Percentiles rank a stretch among this genome's conserved stretches.
phyloP scores from a whole-genome alignment of 345 rosid genomes.

The Lepidium aucheri region DNA sequence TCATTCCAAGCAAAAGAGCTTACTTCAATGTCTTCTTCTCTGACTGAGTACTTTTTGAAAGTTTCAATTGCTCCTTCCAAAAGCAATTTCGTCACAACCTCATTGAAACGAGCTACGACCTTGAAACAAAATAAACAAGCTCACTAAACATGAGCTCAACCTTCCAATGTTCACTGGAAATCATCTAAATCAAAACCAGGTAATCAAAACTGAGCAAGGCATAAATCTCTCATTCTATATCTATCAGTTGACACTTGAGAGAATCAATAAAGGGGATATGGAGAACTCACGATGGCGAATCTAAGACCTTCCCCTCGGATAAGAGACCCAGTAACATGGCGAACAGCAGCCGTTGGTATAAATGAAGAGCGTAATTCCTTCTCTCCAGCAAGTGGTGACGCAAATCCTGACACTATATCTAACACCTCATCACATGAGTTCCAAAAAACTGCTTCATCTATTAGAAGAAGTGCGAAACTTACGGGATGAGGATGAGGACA shows the following conservation, averaged over 20 bases:
- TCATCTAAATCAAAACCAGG: not conserved
- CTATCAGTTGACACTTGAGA: not conserved
- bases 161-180: not conserved
- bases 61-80: slow-evolving; percentile 87
- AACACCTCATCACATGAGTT: not conserved
- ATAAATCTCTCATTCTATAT: not conserved
- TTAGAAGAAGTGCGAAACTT: not conserved
- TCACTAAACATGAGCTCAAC: not conserved
- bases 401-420: slow-evolving; percentile 21
- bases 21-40: slow-evolving; percentile 79
- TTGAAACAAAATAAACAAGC: slow-evolving; percentile 18
- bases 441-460: not conserved
- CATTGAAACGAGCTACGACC: slow-evolving; percentile 98
- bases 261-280: not conserved
- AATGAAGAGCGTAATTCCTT: slow-evolving; percentile 31
- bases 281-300: slow-evolving; percentile 65
- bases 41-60: slow-evolving; percentile 71
- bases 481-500: slow-evolving; percentile 37
- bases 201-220: not conserved
- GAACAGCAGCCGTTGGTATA: slow-evolving; percentile 45
- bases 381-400: slow-evolving; percentile 21
- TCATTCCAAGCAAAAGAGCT: not conserved
- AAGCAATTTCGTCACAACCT: slow-evolving; percentile 71
- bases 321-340: slow-evolving; percentile 61
- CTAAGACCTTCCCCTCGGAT: slow-evolving; percentile 65